Conservation (phyloP, 495 filamentous ascomycete genomes). For the Articulospora tetracladia region DNA sequence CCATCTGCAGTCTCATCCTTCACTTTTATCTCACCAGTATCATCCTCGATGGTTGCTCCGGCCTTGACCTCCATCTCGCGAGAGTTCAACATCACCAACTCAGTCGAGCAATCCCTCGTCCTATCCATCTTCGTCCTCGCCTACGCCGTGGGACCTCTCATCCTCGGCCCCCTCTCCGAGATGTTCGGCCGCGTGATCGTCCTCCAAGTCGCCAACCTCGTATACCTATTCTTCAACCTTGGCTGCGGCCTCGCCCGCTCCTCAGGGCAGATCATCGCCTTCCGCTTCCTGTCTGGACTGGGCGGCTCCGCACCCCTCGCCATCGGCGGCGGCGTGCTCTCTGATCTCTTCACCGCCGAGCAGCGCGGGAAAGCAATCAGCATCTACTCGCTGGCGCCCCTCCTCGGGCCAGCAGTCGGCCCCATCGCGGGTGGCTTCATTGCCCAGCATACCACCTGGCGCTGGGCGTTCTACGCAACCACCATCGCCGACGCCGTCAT, state of each 20-base stretch:
- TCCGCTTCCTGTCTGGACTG: slow-evolving; percentile 45
- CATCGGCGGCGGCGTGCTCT: slow-evolving; percentile 56
- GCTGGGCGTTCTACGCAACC: slow-evolving; percentile 66
- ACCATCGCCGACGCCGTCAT: slow-evolving; percentile 60
- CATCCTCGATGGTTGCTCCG: slow-evolving; percentile 71
- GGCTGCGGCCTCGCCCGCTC: slow-evolving; percentile 55
- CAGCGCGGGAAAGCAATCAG: slow-evolving; percentile 61
- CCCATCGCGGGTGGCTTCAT: slow-evolving; percentile 67
- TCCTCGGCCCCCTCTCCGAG: slow-evolving; percentile 62
- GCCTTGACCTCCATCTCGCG: slow-evolving; percentile 50
- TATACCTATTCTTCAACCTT: slow-evolving; percentile 55
- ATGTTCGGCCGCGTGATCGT: slow-evolving; percentile 60
- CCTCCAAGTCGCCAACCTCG: slow-evolving; percentile 46
- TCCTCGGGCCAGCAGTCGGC: slow-evolving; percentile 64
- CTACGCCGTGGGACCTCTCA: slow-evolving; percentile 60
- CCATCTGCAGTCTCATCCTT: slow-evolving; percentile 43
- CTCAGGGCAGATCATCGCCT: slow-evolving; percentile 48
- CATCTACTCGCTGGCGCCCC: slow-evolving; percentile 61
- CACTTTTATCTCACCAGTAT: slow-evolving; percentile 69
- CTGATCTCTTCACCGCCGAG: slow-evolving; percentile 60
- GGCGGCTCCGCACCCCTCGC: slow-evolving; percentile 32
- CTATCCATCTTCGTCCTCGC: slow-evolving; percentile 75
- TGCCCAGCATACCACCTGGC: slow-evolving; percentile 63
- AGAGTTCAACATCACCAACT: slow-evolving; percentile 58
- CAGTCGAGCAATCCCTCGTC: slow-evolving; percentile 54